Evolutionary conservation across 179 eudicot genomes (phyloP), one percentile per base, ranked within the genome.

Genomic region (Beta corolliflora): DNA sequence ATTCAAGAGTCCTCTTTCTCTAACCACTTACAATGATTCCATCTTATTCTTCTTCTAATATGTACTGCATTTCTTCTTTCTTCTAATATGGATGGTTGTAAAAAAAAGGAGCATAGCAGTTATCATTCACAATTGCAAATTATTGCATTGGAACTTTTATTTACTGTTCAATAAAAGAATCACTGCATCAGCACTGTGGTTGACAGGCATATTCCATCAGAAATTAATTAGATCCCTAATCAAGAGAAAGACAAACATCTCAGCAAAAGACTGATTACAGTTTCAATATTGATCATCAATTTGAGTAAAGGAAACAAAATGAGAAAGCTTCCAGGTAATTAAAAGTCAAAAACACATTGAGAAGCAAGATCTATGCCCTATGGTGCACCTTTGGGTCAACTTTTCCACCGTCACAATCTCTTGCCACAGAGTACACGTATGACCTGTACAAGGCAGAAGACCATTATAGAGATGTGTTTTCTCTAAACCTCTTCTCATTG

Each of bases 371-470:
- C n/a, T n/a, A n/a, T n/a, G n/a, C n/a, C n/a, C 67, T 19, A 8
- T 59, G 77, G 76, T 63, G 76, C 73, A 96, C 99, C 99, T 96
- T 94, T 21, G 97, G 89, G 77, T 88, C 87, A 81, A 93, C 71
- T 64, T 67, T 88, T 77, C 97, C 98, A 73, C 75, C 87, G 85
- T 96, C 99, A 78, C 99, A 96, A 61, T 96, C 94, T 86, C 96
- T 91, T 75, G 99, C 99, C 82, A 96, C 98, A n/a, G 99, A 91
- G 85, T 96, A 96, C 77, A 92, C 93, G 79, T 91, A 96, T 44
- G 99, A 88, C 88, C 99, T 96, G 93, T 56, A 76, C 71, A 80
- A 70, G 55, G 50, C 23, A 29, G 41, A 36, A 60, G 25, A 60
- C 60, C 6, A 63, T 75, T 63, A 46, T 71, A 48, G 5, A 65